A percentile compares a stretch with the other conserved stretches of the same genome.
Evolutionary conservation across 2,329 filamentous ascomycete species (phyloP).

Genomic region (Colletotrichum brevisporum): DNA sequence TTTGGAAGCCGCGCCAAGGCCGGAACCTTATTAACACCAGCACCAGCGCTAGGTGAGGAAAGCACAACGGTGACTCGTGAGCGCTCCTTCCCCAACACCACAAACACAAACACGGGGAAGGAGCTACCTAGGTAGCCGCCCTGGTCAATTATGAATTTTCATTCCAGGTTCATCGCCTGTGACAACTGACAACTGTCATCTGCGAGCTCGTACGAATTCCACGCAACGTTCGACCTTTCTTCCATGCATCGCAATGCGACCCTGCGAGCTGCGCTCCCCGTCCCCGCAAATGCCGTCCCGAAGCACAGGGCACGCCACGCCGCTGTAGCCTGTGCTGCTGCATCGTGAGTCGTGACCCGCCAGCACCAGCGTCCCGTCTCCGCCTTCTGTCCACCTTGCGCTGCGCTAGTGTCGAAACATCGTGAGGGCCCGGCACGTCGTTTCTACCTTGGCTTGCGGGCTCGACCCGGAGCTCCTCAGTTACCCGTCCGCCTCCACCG

Average conservation of each 20-base stretch:
- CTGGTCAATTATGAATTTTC: no score
- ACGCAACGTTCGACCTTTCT: conserved; percentile 10
- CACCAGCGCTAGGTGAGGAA: not conserved
- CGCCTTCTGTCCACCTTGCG: conserved; percentile 1
- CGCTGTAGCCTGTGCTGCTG: not conserved
- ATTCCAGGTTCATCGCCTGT: no score
- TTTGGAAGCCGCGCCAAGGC: conserved; percentile 10
- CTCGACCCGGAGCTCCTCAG: not conserved
- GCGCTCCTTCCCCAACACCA: conserved; percentile 9
- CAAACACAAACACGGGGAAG: conserved; percentile 1
- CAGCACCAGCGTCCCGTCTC: conserved; percentile 7
- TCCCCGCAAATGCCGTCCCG: conserved; percentile 16
- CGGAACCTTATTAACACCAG: conserved; percentile 15
- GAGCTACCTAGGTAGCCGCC: no score
- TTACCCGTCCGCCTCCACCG: not conserved
- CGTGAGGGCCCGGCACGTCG: not conserved
- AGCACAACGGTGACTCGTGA: not conserved
- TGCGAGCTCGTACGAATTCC: not conserved
- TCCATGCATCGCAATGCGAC: conserved; percentile 18
- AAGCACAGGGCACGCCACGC: conserved; percentile 2
- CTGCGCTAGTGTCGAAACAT: conserved; percentile 19
- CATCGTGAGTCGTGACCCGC: conserved; percentile 11
- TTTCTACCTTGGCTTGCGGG: conserved; percentile 1
- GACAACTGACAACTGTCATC: no score
- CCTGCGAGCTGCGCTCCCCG: conserved; percentile 6